phyloP scores from a whole-genome alignment of 2,329 filamentous ascomycete genomes.

The Nemania sp. region DNA sequence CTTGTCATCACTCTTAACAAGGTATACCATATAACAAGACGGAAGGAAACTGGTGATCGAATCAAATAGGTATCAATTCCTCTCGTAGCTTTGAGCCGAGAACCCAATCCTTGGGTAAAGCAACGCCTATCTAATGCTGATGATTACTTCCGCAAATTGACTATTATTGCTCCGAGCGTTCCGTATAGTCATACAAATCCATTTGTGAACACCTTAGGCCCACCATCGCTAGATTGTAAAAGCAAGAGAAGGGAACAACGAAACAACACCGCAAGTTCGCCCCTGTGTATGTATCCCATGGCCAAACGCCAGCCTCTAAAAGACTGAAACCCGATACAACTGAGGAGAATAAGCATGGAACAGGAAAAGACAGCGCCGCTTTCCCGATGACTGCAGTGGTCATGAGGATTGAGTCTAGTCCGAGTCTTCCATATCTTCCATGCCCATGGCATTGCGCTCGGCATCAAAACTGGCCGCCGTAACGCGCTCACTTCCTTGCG shows the following conservation, averaged over 20 bases:
- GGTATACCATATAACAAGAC: too few relatives aligned
- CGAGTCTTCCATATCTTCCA: slow-evolving; percentile 44
- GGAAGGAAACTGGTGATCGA: too few relatives aligned
- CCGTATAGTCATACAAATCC: slow-evolving; percentile 20
- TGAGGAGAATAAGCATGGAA: too few relatives aligned
- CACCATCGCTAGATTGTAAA: not conserved
- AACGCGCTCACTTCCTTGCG: slow-evolving; percentile 40
- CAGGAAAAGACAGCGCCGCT: not conserved
- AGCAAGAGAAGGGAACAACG: not conserved
- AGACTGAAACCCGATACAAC: too few relatives aligned
- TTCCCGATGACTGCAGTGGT: not conserved
- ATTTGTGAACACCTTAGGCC: slow-evolving; percentile 7
- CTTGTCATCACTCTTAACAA: too few relatives aligned
- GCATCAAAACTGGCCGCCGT: slow-evolving; percentile 41
- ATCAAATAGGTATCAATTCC: slow-evolving; percentile 18
- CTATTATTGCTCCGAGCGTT: slow-evolving; percentile 4
- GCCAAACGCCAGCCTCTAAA: too few relatives aligned
- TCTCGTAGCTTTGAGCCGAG: not conserved
- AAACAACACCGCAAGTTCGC: slow-evolving; percentile 16
- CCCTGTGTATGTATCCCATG: too few relatives aligned
- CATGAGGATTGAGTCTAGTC: slow-evolving; percentile 28
- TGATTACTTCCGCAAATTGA: slow-evolving; percentile 21
- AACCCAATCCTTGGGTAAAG: not conserved
- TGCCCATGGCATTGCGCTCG: slow-evolving; percentile 40
- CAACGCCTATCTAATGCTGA: slow-evolving; percentile 39